Evolutionary conservation across 139 green algal genomes (phyloP).

Genomic region (Choricystis sp.): DNA sequence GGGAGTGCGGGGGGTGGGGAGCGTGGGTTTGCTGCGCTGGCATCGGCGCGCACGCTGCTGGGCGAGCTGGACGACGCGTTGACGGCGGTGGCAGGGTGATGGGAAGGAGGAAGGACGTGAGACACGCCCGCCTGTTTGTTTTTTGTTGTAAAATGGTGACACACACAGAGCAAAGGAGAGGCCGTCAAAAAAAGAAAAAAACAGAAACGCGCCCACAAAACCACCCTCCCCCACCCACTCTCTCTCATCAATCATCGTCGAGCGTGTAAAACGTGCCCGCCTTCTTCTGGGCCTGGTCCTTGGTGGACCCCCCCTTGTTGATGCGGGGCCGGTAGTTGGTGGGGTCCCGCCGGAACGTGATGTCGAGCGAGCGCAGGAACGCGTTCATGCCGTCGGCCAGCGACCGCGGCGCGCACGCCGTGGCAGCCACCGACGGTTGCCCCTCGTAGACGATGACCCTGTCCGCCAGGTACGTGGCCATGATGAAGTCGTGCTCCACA

Average conservation of each 20-base stretch:
- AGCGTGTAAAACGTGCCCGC: slow-evolving; percentile 75
- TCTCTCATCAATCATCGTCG: slow-evolving; percentile 12
- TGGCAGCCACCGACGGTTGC: slow-evolving; percentile 55
- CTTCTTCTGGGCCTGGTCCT: slow-evolving; percentile 93
- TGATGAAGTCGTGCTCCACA: slow-evolving; percentile 99
- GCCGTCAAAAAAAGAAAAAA: not conserved
- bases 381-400: slow-evolving; percentile 81
- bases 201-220: not conserved
- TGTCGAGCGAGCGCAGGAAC: slow-evolving; percentile 89
- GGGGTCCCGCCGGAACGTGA: slow-evolving; percentile 95
- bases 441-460: slow-evolving; percentile 95
- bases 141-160: too few relatives aligned
- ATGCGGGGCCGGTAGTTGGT: slow-evolving; percentile 97
- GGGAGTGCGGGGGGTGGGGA: not conserved
- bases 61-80: not conserved
- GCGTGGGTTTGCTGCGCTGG: not conserved
- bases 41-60: slow-evolving; percentile 1
- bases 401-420: slow-evolving; percentile 52
- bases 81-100: not conserved
- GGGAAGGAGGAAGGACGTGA: too few relatives aligned
- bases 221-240: not conserved
- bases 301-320: slow-evolving; percentile 86
- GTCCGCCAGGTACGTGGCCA: slow-evolving; percentile 97
- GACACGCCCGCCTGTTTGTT: too few relatives aligned
- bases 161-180: not conserved